Base-by-base conservation (phyloP, 2,329 filamentous ascomycete species). In the Fusarium hostae region DNA sequence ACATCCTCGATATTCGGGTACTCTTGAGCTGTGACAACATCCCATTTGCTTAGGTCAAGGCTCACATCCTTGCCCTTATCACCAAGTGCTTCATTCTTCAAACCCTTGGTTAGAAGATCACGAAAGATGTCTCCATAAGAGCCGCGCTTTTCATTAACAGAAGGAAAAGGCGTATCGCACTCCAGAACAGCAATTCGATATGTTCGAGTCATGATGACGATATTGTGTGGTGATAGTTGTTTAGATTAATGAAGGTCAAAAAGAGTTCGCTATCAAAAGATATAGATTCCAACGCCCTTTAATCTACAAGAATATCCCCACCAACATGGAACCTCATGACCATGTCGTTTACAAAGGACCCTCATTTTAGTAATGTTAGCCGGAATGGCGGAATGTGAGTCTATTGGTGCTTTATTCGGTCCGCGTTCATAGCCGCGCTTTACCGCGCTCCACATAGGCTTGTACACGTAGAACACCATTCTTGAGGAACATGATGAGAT, bases 101-200 rank as follows among this genome's bases (percentile, higher is more conserved):
- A 22, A 3, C 76, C 78, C 26, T 77, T 71, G 9, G 64, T 48
- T 8, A 80, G 58, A 37, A 81, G 75, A 20, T 66, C 51, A n/a
- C 72, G 73, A 55, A 80, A 81, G 43, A 80, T 76, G 24, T 79
- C 72, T 43, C 77, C 78, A 44, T 81, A 81, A 5, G 74, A 71
- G 9, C 78, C 78, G 30, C 72, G 75, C n/a, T 66, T 68, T 37
- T 73, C 71, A 6, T 65, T 50, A 8, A 80, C 74, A 5, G 73
- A 54, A 5, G 77, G 72, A 20, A 80, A 71, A 20, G 79, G 79
- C 8, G 77, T 78, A 57, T 81, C 79, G 61, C 78, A 80, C 52
- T 80, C 79, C 7, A 81, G 61, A 4, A 81, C 68, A 18, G 78
- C 79, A 45, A 80, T 63, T 32, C 66, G 68, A 54, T 69, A 76